Conservation (phyloP, 352 stramenopile species). For the Phytopythium cucurbitacearum region DNA sequence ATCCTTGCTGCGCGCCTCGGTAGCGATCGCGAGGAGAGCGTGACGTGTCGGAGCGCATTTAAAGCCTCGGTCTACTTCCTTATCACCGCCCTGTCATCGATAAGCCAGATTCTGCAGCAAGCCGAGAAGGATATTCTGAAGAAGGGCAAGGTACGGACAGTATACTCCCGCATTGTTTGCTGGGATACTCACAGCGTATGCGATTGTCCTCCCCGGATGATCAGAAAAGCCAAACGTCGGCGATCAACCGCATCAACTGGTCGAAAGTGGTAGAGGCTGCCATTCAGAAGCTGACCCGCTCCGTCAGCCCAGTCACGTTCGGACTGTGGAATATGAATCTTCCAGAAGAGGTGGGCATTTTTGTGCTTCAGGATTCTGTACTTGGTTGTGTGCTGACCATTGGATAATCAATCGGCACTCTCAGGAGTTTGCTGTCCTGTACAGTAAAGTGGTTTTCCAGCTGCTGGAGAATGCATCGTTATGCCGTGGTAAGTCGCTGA, state of each 20-base stretch:
- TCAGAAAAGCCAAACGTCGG: slow-evolving; percentile 27
- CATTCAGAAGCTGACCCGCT: slow-evolving; percentile 54
- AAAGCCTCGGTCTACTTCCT: slow-evolving; percentile 74
- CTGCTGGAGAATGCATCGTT: slow-evolving; percentile 60
- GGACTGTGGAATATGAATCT: slow-evolving; percentile 77
- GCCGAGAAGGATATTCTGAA: slow-evolving; percentile 65
- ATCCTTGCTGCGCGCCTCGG: slow-evolving; percentile 26
- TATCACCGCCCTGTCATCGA: slow-evolving; percentile 44
- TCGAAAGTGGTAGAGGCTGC: slow-evolving; percentile 57
- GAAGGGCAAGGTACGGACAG: slow-evolving; percentile 34
- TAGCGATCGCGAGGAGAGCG: slow-evolving; percentile 37
- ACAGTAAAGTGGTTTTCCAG: slow-evolving; percentile 66
- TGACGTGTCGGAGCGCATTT: slow-evolving; percentile 45
- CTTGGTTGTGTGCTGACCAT: too few relatives aligned
- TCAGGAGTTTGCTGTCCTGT: slow-evolving; percentile 75
- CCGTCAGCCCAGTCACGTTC: slow-evolving; percentile 59
- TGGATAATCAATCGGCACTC: not conserved
- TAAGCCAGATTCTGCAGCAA: slow-evolving; percentile 47
- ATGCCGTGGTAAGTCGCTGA: slow-evolving; percentile 55
- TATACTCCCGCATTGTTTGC: not conserved
- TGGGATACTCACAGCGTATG: not conserved
- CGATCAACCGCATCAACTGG: slow-evolving; percentile 53
- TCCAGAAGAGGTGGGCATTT: slow-evolving; percentile 51
- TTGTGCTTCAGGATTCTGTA: not conserved
- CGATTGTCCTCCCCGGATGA: not conserved